phyloP scores from a whole-genome alignment of 148 eudicot species.

The Camellia sinensis region DNA sequence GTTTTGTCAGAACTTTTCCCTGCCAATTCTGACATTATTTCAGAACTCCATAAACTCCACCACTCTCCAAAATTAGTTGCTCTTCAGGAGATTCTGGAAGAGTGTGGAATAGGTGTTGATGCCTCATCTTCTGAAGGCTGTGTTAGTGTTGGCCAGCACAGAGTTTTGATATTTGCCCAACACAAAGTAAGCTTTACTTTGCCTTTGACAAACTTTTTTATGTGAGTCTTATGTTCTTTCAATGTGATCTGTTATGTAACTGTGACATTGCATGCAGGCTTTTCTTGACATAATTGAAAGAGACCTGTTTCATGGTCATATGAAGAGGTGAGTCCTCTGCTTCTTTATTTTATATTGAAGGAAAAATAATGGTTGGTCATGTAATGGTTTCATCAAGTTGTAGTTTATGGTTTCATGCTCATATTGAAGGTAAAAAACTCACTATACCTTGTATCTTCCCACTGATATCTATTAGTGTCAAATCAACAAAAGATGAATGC shows the following conservation, averaged over 20 bases:
- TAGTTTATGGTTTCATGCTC: neutral
- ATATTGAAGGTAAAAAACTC: neutral
- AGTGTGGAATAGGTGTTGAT: constrained; percentile 94
- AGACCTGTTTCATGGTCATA: constrained; percentile 80
- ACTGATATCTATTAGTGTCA: neutral
- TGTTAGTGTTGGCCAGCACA: constrained; percentile 79
- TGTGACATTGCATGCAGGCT: constrained; percentile 50
- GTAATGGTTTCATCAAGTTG: neutral
- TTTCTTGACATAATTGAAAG: constrained; percentile 83
- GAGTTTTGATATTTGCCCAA: constrained; percentile 98
- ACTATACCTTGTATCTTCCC: neutral
- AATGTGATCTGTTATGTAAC: constrained; percentile 1
- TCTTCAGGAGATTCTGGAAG: constrained; percentile 94
- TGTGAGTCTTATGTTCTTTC: constrained; percentile 8
- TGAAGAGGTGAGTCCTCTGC: constrained; percentile 56
- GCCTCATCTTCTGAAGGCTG: constrained; percentile 70
- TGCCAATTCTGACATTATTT: constrained; percentile 42
- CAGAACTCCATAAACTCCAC: constrained; percentile 85
- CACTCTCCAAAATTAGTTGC: constrained; percentile 99
- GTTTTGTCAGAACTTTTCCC: constrained; percentile 58
- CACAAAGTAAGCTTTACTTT: constrained; percentile 47
- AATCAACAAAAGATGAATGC: too few relatives aligned
- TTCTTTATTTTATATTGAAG: neutral
- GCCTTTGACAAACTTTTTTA: neutral
- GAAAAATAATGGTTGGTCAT: neutral